These are phyloP conservation scores for Ceratocystis cacaofunesta DNA, from an alignment of 2,329 filamentous ascomycete genomes.

Conservation along the genomic window DNA sequence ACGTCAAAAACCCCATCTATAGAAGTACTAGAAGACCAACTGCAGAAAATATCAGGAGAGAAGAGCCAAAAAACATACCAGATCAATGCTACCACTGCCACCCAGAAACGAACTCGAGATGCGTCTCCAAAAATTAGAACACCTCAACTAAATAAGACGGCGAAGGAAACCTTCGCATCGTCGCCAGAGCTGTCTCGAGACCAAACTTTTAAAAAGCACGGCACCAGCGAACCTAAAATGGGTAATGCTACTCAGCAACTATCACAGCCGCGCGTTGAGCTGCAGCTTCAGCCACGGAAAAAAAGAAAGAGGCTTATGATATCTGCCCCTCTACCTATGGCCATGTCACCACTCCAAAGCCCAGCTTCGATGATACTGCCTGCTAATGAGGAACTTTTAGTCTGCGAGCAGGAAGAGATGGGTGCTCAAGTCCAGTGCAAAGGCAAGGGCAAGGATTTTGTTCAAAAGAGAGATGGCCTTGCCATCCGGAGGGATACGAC, in stretches of 20 bases:
- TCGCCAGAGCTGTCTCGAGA: not conserved
- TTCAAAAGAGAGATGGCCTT: not conserved
- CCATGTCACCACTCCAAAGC: not conserved
- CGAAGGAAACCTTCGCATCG: not conserved
- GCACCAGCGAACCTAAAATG: not conserved
- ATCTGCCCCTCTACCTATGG: slow-evolving; percentile 1
- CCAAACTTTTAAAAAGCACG: not conserved
- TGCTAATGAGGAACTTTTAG: not conserved
- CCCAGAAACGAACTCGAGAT: not conserved
- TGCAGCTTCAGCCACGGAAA: not conserved
- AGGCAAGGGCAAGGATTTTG: not conserved
- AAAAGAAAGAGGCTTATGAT: slow-evolving; percentile 11
- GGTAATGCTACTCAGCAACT: not conserved
- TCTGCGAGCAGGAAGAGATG: not conserved
- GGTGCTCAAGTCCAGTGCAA: not conserved
- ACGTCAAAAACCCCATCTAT: not conserved
- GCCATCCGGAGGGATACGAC: not conserved
- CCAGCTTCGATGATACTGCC: not conserved
- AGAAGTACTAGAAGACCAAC: not conserved
- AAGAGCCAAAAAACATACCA: not conserved
- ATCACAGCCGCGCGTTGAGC: slow-evolving; percentile 9
- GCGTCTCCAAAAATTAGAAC: not conserved
- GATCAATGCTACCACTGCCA: not conserved
- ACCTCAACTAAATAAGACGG: not conserved
- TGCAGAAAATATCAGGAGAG: not conserved